Percentiles rank a stretch among this genome's conserved stretches.
Conservation (phyloP, 257 asterid genomes). For the Misopates orontium region DNA sequence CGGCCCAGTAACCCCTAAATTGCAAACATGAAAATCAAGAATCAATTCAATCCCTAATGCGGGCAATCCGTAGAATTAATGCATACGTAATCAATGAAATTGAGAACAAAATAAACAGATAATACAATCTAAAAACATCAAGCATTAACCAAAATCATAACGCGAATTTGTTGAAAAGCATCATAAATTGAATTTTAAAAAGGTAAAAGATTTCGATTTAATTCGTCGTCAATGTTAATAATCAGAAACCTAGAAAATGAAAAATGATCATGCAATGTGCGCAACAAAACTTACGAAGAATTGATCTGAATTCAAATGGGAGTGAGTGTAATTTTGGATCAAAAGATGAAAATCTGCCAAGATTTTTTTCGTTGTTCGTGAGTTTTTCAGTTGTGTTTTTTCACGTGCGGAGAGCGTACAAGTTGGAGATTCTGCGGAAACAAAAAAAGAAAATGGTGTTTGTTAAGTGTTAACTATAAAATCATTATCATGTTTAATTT, state of each 20-base stretch:
- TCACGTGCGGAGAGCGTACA: conserved; percentile 28
- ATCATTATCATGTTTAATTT: neutral
- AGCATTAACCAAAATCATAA: neutral
- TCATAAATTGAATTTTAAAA: neutral
- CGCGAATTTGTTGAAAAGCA: neutral
- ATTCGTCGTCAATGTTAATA: conserved; percentile 1
- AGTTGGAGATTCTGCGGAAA: conserved; percentile 37
- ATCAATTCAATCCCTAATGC: neutral
- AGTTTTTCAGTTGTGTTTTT: neutral
- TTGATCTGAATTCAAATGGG: conserved; percentile 23
- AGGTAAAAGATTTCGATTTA: neutral
- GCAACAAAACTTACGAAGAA: conserved; percentile 27
- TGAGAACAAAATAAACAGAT: neutral
- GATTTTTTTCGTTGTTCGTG: neutral
- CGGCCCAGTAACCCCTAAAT: conserved; percentile 21
- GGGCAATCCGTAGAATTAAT: neutral
- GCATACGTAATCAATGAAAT: neutral
- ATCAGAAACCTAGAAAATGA: neutral
- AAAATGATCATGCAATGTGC: conserved; percentile 14
- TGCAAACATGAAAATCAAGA: conserved; percentile 4
- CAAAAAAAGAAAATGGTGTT: conserved; percentile 17
- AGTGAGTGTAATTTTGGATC: too few relatives aligned
- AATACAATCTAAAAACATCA: neutral
- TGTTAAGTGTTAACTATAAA: too few relatives aligned
- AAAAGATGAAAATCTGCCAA: too few relatives aligned